These are phyloP conservation scores for Cylindrotheca closterium DNA, from an alignment of 108 stramenopile species.

Conservation along the genomic window DNA sequence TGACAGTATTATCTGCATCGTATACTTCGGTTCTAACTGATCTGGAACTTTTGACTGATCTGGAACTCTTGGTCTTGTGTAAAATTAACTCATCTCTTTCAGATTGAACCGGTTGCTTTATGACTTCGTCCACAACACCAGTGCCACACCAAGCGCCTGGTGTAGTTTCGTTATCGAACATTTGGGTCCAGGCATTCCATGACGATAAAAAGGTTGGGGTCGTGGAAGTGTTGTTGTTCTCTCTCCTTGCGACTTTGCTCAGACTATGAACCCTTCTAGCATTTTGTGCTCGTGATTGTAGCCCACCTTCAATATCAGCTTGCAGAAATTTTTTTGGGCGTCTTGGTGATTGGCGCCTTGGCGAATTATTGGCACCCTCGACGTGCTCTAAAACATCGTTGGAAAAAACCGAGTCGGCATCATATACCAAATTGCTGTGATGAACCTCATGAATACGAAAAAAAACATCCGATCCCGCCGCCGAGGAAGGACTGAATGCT, in stretches of 20 bases:
- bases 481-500: neutral
- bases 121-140: neutral
- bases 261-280: neutral
- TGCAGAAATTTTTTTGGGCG: neutral
- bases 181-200: neutral
- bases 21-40: neutral
- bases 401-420: neutral
- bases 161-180: neutral
- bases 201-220: neutral
- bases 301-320: neutral
- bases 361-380: neutral
- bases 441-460: slow-evolving; percentile 8
- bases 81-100: too few species aligned
- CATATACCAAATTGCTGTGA: neutral
- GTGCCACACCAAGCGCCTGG: neutral
- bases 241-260: neutral
- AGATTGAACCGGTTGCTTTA: neutral
- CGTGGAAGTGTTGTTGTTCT: neutral
- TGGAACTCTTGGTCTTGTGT: too few species aligned
- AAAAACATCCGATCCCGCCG: slow-evolving; percentile 4
- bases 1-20: neutral
- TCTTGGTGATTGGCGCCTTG: neutral
- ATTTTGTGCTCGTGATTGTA: too few species aligned
- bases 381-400: neutral
- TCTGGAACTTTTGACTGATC: neutral